Evolutionary conservation across 805 yeast species (phyloP).

Genomic region (Sporopachydermia quercuum): DNA sequence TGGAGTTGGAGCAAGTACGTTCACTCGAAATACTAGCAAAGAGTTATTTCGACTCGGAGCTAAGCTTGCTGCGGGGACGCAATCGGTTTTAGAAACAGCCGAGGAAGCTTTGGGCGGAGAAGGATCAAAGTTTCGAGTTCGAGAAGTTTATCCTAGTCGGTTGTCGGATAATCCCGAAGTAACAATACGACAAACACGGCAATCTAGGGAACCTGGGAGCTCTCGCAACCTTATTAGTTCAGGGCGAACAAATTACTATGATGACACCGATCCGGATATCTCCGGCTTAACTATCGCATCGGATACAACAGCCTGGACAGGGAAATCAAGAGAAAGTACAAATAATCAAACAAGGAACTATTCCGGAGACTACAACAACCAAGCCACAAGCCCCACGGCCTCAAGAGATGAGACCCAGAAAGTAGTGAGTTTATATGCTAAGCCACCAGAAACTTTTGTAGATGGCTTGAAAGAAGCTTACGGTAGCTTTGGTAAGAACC

Average conservation of each 20-base stretch:
- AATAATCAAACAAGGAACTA: too few species aligned
- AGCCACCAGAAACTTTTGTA: slow-evolving; percentile 60
- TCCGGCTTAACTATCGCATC: too few species aligned
- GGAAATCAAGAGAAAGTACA: too few species aligned
- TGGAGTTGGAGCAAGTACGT: slow-evolving; percentile 59
- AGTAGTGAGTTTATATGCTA: slow-evolving; percentile 59
- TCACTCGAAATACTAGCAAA: slow-evolving; percentile 65
- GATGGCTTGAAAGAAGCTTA: slow-evolving; percentile 72
- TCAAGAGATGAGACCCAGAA: slow-evolving; percentile 25
- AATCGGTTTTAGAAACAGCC: slow-evolving; percentile 60
- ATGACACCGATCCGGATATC: too few species aligned
- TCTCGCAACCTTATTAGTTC: too few species aligned
- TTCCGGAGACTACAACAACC: too few species aligned
- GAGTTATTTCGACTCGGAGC: slow-evolving; percentile 75
- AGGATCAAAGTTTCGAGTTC: slow-evolving; percentile 32
- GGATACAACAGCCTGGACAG: too few species aligned
- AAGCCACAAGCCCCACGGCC: too few species aligned
- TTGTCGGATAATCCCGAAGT: slow-evolving; percentile 6
- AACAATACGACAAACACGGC: slow-evolving; percentile 12
- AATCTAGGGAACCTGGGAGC: slow-evolving; percentile 10
- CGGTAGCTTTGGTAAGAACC: slow-evolving; percentile 51
- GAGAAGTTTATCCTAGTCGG: slow-evolving; percentile 2
- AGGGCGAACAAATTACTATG: too few species aligned
- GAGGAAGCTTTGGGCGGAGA: slow-evolving; percentile 69
- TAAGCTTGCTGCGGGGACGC: slow-evolving; percentile 79